These are phyloP conservation scores for Telopea speciosissima DNA, from an alignment of 177 flowering plant genomes.

Conservation along the genomic window DNA sequence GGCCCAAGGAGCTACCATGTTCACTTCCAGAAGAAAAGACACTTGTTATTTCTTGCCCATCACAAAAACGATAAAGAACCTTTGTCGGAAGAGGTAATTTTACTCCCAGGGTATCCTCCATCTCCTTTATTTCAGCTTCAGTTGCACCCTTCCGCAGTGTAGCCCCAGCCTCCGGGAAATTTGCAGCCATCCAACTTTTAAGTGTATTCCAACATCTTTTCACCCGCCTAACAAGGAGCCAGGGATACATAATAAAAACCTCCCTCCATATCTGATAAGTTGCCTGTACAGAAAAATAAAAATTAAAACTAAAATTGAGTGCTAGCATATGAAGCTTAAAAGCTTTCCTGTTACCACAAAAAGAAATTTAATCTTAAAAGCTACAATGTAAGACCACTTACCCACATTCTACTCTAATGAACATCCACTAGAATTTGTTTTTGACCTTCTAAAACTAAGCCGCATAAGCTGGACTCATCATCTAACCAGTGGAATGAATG, in stretches of 20 bases:
- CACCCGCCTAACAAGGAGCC: constrained; percentile 69
- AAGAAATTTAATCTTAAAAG: no score
- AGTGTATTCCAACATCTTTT: constrained; percentile 65
- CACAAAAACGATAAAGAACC: constrained; percentile 70
- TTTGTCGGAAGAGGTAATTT: constrained; percentile 76
- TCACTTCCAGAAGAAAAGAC: constrained; percentile 2
- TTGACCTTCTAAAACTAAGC: no score
- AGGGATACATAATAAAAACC: constrained; percentile 50
- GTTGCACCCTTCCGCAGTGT: constrained; percentile 68
- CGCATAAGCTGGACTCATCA: no score
- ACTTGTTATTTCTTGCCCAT: constrained; percentile 55
- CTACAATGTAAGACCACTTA: no score
- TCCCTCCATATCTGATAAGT: constrained; percentile 69
- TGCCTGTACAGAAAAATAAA: constrained; percentile 32
- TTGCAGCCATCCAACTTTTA: constrained; percentile 51
- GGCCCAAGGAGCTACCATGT: constrained; percentile 36
- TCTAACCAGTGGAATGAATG: no score
- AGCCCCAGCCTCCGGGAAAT: constrained; percentile 58
- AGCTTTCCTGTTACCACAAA: no score
- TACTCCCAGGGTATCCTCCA: constrained; percentile 53
- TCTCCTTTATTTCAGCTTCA: constrained; percentile 50
- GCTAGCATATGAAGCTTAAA: not conserved
- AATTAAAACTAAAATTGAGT: not conserved
- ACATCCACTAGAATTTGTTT: no score
- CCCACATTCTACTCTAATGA: no score